A percentile compares a stretch with the other conserved stretches of the same genome.
Evolutionary conservation across 106 monocot species (phyloP).

Genomic region (Dioscorea zingiberensis): DNA sequence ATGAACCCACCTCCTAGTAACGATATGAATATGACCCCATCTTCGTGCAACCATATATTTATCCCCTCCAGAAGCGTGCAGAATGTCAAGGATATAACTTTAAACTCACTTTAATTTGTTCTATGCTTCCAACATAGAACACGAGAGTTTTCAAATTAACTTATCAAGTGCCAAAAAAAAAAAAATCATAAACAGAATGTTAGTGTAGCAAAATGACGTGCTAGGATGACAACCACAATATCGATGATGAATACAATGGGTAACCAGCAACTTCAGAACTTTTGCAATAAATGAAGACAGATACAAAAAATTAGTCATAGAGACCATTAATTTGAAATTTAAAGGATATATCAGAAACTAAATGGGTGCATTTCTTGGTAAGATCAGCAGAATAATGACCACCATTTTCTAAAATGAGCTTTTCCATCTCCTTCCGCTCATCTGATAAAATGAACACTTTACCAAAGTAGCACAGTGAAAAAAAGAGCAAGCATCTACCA

Average conservation of each 20-base stretch:
- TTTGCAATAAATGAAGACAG: background rate
- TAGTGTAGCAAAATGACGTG: no score
- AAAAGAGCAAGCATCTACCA: background rate
- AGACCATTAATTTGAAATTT: no score
- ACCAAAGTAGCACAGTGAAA: background rate
- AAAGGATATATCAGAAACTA: conserved; percentile 99
- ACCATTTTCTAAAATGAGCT: conserved; percentile 73
- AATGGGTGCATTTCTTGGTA: conserved; percentile 89
- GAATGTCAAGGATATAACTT: conserved; percentile 56
- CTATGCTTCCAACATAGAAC: no score
- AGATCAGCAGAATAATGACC: conserved; percentile 85
- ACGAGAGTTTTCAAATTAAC: no score
- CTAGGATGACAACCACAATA: no score
- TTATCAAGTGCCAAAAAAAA: no score
- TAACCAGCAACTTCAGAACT: no score
- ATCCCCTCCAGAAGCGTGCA: conserved; percentile 78
- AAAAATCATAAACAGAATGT: no score
- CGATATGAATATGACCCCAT: conserved; percentile 91
- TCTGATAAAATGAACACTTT: conserved; percentile 42
- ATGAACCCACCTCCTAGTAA: conserved; percentile 74
- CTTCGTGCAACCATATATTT: conserved; percentile 80
- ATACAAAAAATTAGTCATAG: no score
- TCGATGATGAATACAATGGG: no score
- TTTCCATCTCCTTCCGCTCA: conserved; percentile 70
- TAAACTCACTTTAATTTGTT: background rate